These are phyloP conservation scores for Boletus sp. DNA, from an alignment of 1,284 basidiomycete species.

Conservation along the genomic window DNA sequence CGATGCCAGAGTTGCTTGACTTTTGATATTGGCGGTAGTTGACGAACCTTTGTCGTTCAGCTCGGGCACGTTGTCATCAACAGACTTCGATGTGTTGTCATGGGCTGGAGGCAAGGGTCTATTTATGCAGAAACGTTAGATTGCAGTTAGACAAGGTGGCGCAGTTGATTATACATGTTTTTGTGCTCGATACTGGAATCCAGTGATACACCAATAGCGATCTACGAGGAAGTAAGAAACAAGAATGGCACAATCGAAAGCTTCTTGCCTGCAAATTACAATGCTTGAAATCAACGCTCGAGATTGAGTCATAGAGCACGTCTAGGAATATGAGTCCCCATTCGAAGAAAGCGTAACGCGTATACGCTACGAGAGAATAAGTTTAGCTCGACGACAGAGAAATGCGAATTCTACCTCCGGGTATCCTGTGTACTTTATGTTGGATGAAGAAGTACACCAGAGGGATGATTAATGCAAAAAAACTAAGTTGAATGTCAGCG, in stretches of 20 bases:
- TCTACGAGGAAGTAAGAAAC: slow-evolving; percentile 17
- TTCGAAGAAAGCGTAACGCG: slow-evolving; percentile 81
- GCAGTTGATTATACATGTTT: slow-evolving; percentile 30
- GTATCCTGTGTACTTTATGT: slow-evolving; percentile 75
- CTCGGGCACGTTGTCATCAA: not conserved
- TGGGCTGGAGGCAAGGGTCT: slow-evolving; percentile 15
- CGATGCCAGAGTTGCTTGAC: not conserved
- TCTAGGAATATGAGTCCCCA: slow-evolving; percentile 83
- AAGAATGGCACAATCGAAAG: not conserved
- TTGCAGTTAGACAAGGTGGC: slow-evolving; percentile 21
- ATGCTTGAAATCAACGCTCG: slow-evolving; percentile 58
- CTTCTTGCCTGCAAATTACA: slow-evolving; percentile 47
- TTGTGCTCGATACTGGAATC: slow-evolving; percentile 18
- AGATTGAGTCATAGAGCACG: slow-evolving; percentile 70
- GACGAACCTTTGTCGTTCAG: slow-evolving; percentile 1
- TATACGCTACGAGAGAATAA: slow-evolving; percentile 60
- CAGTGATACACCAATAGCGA: slow-evolving; percentile 30
- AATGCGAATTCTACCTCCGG: slow-evolving; percentile 56
- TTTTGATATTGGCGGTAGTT: not conserved
- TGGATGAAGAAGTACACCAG: slow-evolving; percentile 82
- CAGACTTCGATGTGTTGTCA: slow-evolving; percentile 9
- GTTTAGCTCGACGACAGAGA: not conserved
- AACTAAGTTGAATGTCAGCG: slow-evolving; percentile 40
- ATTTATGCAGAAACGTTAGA: slow-evolving; percentile 25
- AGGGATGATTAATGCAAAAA: slow-evolving; percentile 68